These are phyloP conservation scores for Neurospora sp. DNA, from an alignment of 495 filamentous ascomycete genomes.

Conservation along the genomic window DNA sequence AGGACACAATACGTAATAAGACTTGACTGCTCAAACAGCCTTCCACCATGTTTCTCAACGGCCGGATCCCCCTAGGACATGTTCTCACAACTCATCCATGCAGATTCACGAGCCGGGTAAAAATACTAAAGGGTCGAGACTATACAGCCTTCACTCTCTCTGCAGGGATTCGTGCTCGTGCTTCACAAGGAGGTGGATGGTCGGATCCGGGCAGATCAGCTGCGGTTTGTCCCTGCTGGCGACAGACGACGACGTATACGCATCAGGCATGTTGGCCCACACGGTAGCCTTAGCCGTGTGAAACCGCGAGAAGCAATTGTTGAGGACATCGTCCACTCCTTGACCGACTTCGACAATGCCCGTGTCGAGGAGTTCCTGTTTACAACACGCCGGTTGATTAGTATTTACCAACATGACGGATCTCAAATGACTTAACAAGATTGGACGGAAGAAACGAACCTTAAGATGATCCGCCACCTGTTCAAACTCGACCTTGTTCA, in stretches of 20 bases:
- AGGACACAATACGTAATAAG: neutral
- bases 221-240: neutral
- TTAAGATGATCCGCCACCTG: constrained; percentile 37
- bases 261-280: constrained; percentile 32
- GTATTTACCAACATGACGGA: neutral
- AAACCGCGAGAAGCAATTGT: constrained; percentile 29
- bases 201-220: constrained; percentile 11
- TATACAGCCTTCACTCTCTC: neutral
- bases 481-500: constrained; percentile 33
- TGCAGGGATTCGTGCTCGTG: neutral
- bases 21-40: neutral
- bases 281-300: constrained; percentile 31
- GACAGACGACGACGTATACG: constrained; percentile 15
- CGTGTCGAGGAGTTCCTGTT: constrained; percentile 32
- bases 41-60: neutral
- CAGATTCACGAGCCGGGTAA: neutral
- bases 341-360: constrained; percentile 29
- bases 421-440: neutral
- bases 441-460: constrained; percentile 5
- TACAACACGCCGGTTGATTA: neutral
- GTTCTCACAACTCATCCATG: neutral
- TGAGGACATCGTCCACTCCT: constrained; percentile 28
- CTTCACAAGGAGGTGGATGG: constrained; percentile 3
- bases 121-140: neutral
- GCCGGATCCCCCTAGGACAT: neutral